Conservation (phyloP, 805 yeast species). For the Candida golubevii region DNA sequence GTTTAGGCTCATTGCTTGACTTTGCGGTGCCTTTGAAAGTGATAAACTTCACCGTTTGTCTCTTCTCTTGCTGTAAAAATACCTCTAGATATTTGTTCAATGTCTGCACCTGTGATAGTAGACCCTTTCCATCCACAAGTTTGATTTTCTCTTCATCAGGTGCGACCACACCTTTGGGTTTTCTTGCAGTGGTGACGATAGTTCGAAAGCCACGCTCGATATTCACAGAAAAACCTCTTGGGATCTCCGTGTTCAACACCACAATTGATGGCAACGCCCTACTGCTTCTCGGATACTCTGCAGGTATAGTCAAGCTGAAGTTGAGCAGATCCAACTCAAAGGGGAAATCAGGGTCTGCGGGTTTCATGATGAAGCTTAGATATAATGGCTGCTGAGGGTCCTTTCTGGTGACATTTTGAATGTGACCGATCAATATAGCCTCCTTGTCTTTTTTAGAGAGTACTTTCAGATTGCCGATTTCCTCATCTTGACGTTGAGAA, state of each 20-base stretch:
- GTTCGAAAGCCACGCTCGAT: conserved; percentile 60
- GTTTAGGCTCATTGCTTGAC: conserved; percentile 1
- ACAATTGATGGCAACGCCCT: conserved; percentile 44
- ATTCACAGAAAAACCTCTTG: conserved; percentile 62
- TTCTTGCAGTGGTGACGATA: conserved; percentile 31
- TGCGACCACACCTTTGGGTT: conserved; percentile 13
- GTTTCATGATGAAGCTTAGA: conserved; percentile 43
- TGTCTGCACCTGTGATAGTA: conserved; percentile 50
- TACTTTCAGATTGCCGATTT: not conserved
- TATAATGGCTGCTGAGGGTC: conserved; percentile 26
- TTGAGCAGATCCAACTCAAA: conserved; percentile 54
- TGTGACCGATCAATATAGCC: conserved; percentile 10
- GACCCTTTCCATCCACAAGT: conserved; percentile 45
- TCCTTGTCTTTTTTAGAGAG: conserved; percentile 12
- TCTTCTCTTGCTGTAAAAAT: conserved; percentile 55
- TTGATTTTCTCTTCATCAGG: conserved; percentile 21
- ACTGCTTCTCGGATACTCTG: conserved; percentile 45
- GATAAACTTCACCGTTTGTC: conserved; percentile 59
- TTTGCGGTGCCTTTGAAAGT: conserved; percentile 20
- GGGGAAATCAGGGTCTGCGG: conserved; percentile 73
- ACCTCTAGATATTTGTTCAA: conserved; percentile 56
- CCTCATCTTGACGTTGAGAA: not conserved
- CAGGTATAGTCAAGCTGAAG: conserved; percentile 52
- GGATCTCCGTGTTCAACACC: conserved; percentile 64
- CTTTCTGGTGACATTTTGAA: conserved; percentile 9